phyloP scores from a whole-genome alignment of 108 stramenopile genomes.

The Cyclotella kingstonii region DNA sequence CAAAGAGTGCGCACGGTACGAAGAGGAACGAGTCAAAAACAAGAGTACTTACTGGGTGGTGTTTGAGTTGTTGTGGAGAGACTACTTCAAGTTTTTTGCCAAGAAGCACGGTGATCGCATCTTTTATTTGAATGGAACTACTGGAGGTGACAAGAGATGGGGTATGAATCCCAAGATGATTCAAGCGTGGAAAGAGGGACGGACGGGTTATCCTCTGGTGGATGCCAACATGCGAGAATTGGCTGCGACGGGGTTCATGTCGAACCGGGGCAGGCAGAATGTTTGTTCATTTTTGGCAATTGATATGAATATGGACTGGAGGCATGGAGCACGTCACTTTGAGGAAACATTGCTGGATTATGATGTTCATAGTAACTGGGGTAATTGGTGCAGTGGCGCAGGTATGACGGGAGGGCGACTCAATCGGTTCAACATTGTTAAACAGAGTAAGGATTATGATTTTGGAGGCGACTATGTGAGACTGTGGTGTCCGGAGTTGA shows the following conservation, averaged over 20 bases:
- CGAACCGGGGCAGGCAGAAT: slow-evolving; percentile 95
- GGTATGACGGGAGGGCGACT: slow-evolving; percentile 92
- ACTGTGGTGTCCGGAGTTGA: slow-evolving; percentile 92
- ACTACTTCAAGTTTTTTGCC: slow-evolving; percentile 93
- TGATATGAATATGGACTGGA: slow-evolving; percentile 95
- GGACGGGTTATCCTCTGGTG: slow-evolving; percentile 88
- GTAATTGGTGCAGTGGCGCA: slow-evolving; percentile 86
- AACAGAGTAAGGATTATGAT: slow-evolving; percentile 96
- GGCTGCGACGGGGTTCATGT: slow-evolving; percentile 94
- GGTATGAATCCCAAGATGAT: slow-evolving; percentile 60
- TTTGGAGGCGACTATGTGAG: slow-evolving; percentile 92
- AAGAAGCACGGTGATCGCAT: slow-evolving; percentile 83
- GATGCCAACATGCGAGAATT: slow-evolving; percentile 99
- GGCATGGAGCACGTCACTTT: slow-evolving; percentile 93
- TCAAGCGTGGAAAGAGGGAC: slow-evolving; percentile 79
- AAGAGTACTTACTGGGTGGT: slow-evolving; percentile 97
- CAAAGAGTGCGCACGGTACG: slow-evolving; percentile 79
- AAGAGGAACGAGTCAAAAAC: slow-evolving; percentile 84
- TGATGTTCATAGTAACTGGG: slow-evolving; percentile 94
- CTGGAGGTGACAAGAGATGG: slow-evolving; percentile 49
- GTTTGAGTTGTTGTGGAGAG: slow-evolving; percentile 96
- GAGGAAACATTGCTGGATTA: slow-evolving; percentile 91
- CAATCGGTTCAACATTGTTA: slow-evolving; percentile 93
- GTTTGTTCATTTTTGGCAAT: slow-evolving; percentile 91
- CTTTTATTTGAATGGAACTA: slow-evolving; percentile 80